phyloP scores from a whole-genome alignment of 345 rosid species.

The Ricinus communis region DNA sequence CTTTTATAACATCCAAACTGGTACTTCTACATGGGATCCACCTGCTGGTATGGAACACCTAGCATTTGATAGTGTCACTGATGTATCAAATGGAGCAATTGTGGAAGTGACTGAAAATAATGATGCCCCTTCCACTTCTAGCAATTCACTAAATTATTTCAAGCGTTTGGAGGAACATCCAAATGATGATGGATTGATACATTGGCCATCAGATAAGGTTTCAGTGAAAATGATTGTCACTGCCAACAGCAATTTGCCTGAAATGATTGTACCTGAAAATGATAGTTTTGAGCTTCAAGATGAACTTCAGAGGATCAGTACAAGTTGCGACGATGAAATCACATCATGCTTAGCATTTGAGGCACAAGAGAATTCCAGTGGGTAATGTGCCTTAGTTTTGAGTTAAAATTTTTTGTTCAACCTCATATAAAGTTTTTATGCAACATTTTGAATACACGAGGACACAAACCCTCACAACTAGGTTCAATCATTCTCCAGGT shows the following conservation, averaged over 20 bases:
- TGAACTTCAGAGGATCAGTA: conserved; percentile 28
- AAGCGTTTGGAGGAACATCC: conserved; percentile 25
- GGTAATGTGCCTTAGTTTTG: conserved; percentile 31
- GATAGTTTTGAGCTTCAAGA: conserved; percentile 23
- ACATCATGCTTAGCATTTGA: conserved; percentile 18
- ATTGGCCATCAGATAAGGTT: conserved; percentile 30
- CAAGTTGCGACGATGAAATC: conserved; percentile 22
- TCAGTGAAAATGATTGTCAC: conserved; percentile 9
- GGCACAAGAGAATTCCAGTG: conserved; percentile 23
- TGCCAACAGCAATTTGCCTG: conserved; percentile 13
- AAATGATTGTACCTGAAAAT: conserved; percentile 6
- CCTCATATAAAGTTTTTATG: neutral
- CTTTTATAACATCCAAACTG: conserved; percentile 61
- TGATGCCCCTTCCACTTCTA: conserved; percentile 22
- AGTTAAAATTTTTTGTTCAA: neutral
- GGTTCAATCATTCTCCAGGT: neutral
- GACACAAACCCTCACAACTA: conserved; percentile 2
- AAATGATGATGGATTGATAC: conserved; percentile 14
- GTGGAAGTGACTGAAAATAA: conserved; percentile 34
- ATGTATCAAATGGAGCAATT: conserved; percentile 32
- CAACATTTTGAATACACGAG: neutral
- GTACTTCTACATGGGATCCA: conserved; percentile 66
- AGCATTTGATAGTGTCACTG: conserved; percentile 16
- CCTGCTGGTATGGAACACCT: conserved; percentile 72
- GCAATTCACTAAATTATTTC: conserved; percentile 12